Evolutionary conservation across 805 yeast genomes (phyloP), one percentile per base, ranked within the genome.

Genomic region (Yarrowia sp.): DNA sequence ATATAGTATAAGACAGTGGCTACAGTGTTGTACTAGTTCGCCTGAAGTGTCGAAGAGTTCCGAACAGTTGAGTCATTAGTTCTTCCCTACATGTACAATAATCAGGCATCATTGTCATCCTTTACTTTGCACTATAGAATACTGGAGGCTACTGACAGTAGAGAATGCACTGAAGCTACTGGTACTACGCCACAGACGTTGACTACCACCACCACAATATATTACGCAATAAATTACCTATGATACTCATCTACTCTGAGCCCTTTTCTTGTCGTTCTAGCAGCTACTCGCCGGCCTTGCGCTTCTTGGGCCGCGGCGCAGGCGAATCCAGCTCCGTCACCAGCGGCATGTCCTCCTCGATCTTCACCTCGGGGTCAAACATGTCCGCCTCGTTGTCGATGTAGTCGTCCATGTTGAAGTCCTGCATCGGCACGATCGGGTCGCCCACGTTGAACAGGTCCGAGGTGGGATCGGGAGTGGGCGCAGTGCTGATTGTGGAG

Each of bases 401-500:
- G 38, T 55, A 55, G 47, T 55, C 61, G 29, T 55, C 47, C 61
- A 55, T 55, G 47, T 55, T 55, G 21, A 55, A 55, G 22, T 55
- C 61, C 47, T 25, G 61, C 46, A 51, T 51, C 16, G 42, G 32
- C 22, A 24, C 41, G 16, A 51, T 51, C 29, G 36, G 27, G 42
- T 51, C 58, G 14, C 35, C 33, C 10, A 27, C 46, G 8, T 24
- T 33, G 16, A 53, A 53, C 46, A 53, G 46, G 25, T 53, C 60
- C 3, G 24, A 9, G n/a, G 60, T 21, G 9, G 53, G 25, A 21
- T 46, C 39, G 10, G 56, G 56, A 22, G 56, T 47, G 4, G 56
- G 56, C 2, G 27, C 56, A 5, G 56, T 19, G 56, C 41, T 32
- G 56, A 47, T 33, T 14, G 56, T 47, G 12, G 56, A 22, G 2